These are phyloP conservation scores for Annulohypoxylon bovei DNA, from an alignment of 495 filamentous ascomycete genomes.

Conservation along the genomic window DNA sequence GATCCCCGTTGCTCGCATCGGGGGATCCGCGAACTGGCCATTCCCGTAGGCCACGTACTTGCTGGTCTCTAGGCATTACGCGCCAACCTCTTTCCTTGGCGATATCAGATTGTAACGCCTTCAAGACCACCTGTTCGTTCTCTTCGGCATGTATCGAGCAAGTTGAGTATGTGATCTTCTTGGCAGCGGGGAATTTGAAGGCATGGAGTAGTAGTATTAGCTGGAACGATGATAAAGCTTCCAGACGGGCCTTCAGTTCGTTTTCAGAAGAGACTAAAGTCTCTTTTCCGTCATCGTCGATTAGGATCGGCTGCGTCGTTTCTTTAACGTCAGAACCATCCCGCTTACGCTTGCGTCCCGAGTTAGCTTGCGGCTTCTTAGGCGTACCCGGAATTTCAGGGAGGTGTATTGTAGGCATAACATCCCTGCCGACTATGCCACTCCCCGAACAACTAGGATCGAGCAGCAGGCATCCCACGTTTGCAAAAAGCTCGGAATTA, in stretches of 20 bases:
- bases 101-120: conserved; percentile 70
- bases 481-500: conserved; percentile 53
- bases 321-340: conserved; percentile 45
- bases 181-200: conserved; percentile 80
- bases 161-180: conserved; percentile 86
- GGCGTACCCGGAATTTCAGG: conserved; percentile 56
- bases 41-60: conserved; percentile 73
- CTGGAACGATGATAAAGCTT: conserved; percentile 79
- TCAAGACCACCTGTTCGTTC: conserved; percentile 84
- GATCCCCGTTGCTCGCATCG: conserved; percentile 51
- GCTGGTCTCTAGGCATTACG: conserved; percentile 72
- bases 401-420: conserved; percentile 68
- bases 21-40: conserved; percentile 77
- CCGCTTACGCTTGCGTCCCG: conserved; percentile 52
- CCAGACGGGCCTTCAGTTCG: conserved; percentile 66
- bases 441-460: conserved; percentile 96
- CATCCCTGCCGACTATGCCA: conserved; percentile 89
- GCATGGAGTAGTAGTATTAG: conserved; percentile 81
- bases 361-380: conserved; percentile 30
- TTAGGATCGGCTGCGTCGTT: conserved; percentile 48
- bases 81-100: conserved; percentile 79
- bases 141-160: conserved; percentile 88
- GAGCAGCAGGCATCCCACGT: conserved; percentile 78
- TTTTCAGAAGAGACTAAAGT: conserved; percentile 54
- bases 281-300: conserved; percentile 62